Evolutionary conservation across 2,329 filamentous ascomycete genomes (phyloP).

Genomic region (Pestalotiopsis sp.): DNA sequence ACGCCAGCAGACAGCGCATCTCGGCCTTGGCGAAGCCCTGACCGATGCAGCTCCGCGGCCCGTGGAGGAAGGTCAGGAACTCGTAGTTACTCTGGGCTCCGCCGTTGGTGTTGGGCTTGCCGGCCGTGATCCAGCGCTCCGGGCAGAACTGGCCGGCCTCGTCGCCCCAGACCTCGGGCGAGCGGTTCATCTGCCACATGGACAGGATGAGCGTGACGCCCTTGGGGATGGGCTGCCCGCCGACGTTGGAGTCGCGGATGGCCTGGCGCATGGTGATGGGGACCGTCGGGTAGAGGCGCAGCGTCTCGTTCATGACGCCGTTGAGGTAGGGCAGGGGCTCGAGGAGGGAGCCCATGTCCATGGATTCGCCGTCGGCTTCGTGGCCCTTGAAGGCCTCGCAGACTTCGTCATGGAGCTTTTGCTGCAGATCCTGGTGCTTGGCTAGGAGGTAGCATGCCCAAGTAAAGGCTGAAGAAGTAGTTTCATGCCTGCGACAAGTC

Average conservation of each 20-base stretch:
- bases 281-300: conserved; percentile 70
- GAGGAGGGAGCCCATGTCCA: conserved; percentile 51
- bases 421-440: conserved; percentile 59
- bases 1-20: conserved; percentile 72
- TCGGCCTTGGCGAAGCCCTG: conserved; percentile 73
- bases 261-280: conserved; percentile 66
- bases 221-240: conserved; percentile 63
- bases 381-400: conserved; percentile 45
- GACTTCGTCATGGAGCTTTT: conserved; percentile 63
- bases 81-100: conserved; percentile 71
- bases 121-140: conserved; percentile 64
- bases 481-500: conserved; percentile 54
- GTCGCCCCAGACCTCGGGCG: conserved; percentile 65
- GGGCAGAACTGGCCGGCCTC: conserved; percentile 70
- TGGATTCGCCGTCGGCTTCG: not conserved
- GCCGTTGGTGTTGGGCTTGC: conserved; percentile 54
- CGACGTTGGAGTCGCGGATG: conserved; percentile 56
- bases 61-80: conserved; percentile 70
- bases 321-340: conserved; percentile 70
- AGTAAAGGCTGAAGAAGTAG: conserved; percentile 64
- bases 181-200: conserved; percentile 64
- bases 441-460: conserved; percentile 66
- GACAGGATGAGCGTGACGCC: conserved; percentile 65
- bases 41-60: conserved; percentile 72
- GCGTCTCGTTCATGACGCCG: conserved; percentile 68